Evolutionary conservation across 2,329 filamentous ascomycete genomes (phyloP).

Genomic region (Calcarisporium arbuscula): DNA sequence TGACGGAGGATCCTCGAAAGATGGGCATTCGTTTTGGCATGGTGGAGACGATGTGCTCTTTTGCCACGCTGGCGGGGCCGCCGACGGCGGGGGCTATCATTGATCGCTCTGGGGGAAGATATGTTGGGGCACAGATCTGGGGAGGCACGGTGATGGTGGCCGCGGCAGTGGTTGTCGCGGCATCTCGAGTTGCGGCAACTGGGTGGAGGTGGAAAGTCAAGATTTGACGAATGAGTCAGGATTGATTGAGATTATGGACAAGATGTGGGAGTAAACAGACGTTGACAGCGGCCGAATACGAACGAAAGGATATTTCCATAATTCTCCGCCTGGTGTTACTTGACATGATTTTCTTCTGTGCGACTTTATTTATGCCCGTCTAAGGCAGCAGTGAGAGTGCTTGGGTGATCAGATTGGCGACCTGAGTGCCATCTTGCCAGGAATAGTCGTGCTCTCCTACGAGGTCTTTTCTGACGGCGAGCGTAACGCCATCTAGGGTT

Average conservation of each 20-base stretch:
- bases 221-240: too few relatives aligned
- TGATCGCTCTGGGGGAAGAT: conserved; percentile 31
- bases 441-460: conserved; percentile 57
- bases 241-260: too few relatives aligned
- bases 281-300: too few relatives aligned
- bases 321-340: too few relatives aligned
- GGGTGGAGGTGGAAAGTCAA: conserved; percentile 29
- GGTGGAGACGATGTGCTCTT: conserved; percentile 34
- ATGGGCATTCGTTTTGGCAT: conserved; percentile 41
- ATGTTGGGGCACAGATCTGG: conserved; percentile 41
- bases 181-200: conserved; percentile 26
- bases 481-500: conserved; percentile 26
- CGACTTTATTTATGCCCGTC: neutral
- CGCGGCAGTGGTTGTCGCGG: conserved; percentile 24
- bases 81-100: conserved; percentile 40
- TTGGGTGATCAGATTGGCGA: conserved; percentile 41
- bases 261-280: too few relatives aligned
- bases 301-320: neutral
- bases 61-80: conserved; percentile 38
- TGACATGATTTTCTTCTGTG: too few relatives aligned
- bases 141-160: conserved; percentile 33
- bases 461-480: conserved; percentile 33
- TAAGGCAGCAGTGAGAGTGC: conserved; percentile 15
- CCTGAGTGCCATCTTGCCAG: conserved; percentile 52
- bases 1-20: conserved; percentile 35